Evolutionary conservation across 2,329 filamentous ascomycete species (phyloP).

Genomic region (Xylaria sp.): DNA sequence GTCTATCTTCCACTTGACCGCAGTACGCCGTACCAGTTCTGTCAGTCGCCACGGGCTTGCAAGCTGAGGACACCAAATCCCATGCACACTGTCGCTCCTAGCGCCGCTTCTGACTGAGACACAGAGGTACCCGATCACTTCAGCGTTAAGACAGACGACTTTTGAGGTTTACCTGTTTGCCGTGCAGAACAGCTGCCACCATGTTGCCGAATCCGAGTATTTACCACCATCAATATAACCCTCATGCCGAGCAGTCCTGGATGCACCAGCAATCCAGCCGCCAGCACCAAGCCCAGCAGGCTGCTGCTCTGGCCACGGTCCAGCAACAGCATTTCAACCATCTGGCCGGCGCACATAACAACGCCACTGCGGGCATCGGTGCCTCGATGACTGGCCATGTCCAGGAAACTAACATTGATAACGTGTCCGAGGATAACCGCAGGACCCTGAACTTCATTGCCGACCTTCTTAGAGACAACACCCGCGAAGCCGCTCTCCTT

Average conservation of each 20-base stretch:
- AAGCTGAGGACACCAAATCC: background rate
- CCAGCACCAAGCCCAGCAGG: constrained; percentile 58
- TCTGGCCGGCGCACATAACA: constrained; percentile 68
- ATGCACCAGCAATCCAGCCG: constrained; percentile 67
- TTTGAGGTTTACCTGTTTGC: constrained; percentile 17
- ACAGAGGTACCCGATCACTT: background rate
- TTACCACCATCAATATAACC: constrained; percentile 69
- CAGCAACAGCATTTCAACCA: constrained; percentile 72
- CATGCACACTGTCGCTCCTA: background rate
- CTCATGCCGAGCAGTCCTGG: constrained; percentile 65
- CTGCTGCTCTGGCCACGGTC: constrained; percentile 56
- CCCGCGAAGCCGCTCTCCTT: constrained; percentile 86
- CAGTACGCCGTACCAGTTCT: background rate
- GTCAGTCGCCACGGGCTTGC: background rate
- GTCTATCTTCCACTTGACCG: background rate
- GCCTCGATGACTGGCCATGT: constrained; percentile 51
- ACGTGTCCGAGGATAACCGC: constrained; percentile 85
- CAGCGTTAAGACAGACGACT: background rate
- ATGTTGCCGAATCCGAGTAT: constrained; percentile 68
- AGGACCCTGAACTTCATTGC: constrained; percentile 92
- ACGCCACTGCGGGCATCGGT: constrained; percentile 39
- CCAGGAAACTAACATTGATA: constrained; percentile 63
- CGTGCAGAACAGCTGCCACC: constrained; percentile 28
- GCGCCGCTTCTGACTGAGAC: background rate
- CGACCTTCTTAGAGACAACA: constrained; percentile 83